phyloP scores from a whole-genome alignment of 164 flowering plant genomes.

The Magnolia officinalis region DNA sequence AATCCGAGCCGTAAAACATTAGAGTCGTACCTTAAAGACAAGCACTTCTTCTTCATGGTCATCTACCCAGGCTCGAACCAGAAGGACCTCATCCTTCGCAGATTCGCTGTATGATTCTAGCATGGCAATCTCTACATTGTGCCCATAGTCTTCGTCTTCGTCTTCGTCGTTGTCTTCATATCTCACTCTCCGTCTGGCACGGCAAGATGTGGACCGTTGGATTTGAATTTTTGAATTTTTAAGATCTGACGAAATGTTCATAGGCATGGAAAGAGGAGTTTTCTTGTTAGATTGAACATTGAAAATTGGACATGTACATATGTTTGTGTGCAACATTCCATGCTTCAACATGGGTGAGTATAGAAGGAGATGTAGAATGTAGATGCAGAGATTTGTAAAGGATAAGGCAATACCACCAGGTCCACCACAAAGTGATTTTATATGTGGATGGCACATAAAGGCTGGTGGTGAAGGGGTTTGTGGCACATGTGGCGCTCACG shows the following conservation, averaged over 20 bases:
- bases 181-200: constrained; percentile 41
- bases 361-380: not conserved
- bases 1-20: not conserved
- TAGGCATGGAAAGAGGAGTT: not conserved
- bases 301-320: not conserved
- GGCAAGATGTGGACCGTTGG: not conserved
- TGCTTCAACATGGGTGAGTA: not conserved
- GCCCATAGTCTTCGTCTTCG: constrained; percentile 39
- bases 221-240: not conserved
- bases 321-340: not conserved
- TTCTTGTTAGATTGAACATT: not conserved
- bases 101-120: constrained; percentile 56
- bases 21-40: constrained; percentile 53
- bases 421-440: no score
- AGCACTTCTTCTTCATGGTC: constrained; percentile 58
- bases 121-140: constrained; percentile 55
- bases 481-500: no score
- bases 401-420: not conserved
- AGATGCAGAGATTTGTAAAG: no score
- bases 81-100: constrained; percentile 50
- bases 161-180: constrained; percentile 40
- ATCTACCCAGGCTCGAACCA: constrained; percentile 60
- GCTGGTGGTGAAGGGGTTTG: no score
- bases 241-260: not conserved
- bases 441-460: no score